Evolutionary conservation across 768 basidiomycete genomes (phyloP).

Genomic region (Kwoniella sp.): DNA sequence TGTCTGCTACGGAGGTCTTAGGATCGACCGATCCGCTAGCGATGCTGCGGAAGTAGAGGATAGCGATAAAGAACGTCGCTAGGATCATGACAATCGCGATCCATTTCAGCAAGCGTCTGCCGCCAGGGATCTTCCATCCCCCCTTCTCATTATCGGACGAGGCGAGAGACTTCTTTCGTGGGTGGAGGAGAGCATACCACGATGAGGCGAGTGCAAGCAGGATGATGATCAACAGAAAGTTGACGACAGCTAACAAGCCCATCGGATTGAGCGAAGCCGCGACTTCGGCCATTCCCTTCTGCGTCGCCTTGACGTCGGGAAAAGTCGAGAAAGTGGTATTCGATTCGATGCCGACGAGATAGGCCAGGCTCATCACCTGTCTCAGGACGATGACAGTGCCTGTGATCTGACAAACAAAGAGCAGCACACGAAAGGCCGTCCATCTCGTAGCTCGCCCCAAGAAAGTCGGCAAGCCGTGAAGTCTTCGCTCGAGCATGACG

Average conservation of each 20-base stretch:
- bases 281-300: background rate
- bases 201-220: constrained; percentile 8
- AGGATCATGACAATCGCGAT: constrained; percentile 4
- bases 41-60: constrained; percentile 16
- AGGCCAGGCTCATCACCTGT: constrained; percentile 19
- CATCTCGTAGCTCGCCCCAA: constrained; percentile 1
- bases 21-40: background rate
- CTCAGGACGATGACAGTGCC: constrained; percentile 14
- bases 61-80: constrained; percentile 3
- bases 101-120: constrained; percentile 14
- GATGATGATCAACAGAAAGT: constrained; percentile 15
- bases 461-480: constrained; percentile 1
- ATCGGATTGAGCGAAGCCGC: background rate
- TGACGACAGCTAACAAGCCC: constrained; percentile 13
- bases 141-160: background rate
- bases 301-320: background rate
- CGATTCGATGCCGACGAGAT: constrained; percentile 3
- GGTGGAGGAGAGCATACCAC: constrained; percentile 19
- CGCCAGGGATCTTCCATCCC: background rate
- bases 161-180: background rate
- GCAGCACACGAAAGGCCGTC: background rate
- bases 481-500: background rate
- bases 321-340: constrained; percentile 7
- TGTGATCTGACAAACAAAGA: constrained; percentile 11
- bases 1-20: background rate